phyloP scores from a whole-genome alignment of 2,329 filamentous ascomycete species.

The Esteya vermicola region DNA sequence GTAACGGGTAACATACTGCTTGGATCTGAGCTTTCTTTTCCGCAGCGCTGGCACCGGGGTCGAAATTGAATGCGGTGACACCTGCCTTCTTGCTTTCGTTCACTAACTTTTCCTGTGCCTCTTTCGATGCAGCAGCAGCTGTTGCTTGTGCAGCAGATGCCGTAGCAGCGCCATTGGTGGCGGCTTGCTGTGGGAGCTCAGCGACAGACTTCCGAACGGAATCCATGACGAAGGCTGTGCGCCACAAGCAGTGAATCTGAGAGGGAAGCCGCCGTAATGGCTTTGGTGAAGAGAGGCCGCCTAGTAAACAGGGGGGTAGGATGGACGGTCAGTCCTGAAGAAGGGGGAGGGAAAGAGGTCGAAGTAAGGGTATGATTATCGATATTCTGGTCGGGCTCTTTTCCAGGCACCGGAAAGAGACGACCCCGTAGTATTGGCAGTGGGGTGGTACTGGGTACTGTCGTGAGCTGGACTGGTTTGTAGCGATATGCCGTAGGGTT shows the following conservation, averaged over 20 bases:
- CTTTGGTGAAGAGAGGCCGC: too few species aligned
- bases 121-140: too few species aligned
- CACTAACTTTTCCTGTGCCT: slow-evolving; percentile 60
- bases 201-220: slow-evolving; percentile 12
- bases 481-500: too few species aligned
- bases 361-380: too few species aligned
- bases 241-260: neutral
- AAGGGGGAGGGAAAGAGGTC: too few species aligned
- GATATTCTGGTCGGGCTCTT: neutral
- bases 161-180: slow-evolving; percentile 53
- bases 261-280: neutral
- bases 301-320: too few species aligned
- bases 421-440: neutral
- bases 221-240: slow-evolving; percentile 14
- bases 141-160: too few species aligned
- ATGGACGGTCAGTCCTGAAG: too few species aligned
- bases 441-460: too few species aligned
- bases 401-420: neutral
- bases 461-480: too few species aligned
- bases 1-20: slow-evolving; percentile 42
- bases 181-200: slow-evolving; percentile 73
- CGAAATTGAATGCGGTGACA: slow-evolving; percentile 67
- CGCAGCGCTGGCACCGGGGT: slow-evolving; percentile 70
- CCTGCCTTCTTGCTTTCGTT: slow-evolving; percentile 69
- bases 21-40: slow-evolving; percentile 71